Evolutionary conservation across 495 filamentous ascomycete genomes (phyloP).

Genomic region (Hyaloscypha hepaticicola): DNA sequence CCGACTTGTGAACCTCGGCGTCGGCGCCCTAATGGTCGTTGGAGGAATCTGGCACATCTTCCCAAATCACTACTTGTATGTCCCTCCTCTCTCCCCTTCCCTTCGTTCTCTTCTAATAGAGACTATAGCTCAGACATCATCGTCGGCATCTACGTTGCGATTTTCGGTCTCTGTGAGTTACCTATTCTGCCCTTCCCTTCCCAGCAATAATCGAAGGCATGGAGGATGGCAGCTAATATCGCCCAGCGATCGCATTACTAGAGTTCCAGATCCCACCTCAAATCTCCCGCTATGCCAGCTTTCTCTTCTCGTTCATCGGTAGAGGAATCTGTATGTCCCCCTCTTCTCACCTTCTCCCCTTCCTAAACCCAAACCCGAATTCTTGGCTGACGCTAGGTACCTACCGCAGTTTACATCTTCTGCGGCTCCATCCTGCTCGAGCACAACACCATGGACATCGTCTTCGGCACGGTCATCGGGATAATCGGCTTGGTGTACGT

Average conservation of each 20-base stretch:
- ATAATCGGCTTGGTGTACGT: conserved; percentile 76
- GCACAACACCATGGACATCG: conserved; percentile 51
- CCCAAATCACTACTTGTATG: conserved; percentile 40
- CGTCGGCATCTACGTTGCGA: conserved; percentile 77
- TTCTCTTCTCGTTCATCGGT: conserved; percentile 96
- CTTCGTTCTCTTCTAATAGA: neutral
- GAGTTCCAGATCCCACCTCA: conserved; percentile 97
- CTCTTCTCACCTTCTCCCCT: neutral
- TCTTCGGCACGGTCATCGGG: conserved; percentile 71
- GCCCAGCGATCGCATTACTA: conserved; percentile 47
- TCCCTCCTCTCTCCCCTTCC: neutral
- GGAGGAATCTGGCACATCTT: conserved; percentile 92
- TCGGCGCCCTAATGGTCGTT: conserved; percentile 83
- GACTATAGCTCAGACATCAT: conserved; percentile 61
- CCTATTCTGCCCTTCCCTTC: neutral
- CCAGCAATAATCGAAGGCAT: no score
- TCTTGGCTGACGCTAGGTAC: conserved; percentile 25
- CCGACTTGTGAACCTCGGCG: conserved; percentile 89
- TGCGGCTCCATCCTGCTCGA: conserved; percentile 81
- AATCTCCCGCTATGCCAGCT: conserved; percentile 88
- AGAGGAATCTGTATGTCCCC: conserved; percentile 82
- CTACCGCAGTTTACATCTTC: conserved; percentile 87
- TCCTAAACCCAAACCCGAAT: neutral
- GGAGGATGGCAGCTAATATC: conserved; percentile 12
- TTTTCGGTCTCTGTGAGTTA: conserved; percentile 87